phyloP scores from a whole-genome alignment of 208 protist genomes.

The Crithidia thermophila region DNA sequence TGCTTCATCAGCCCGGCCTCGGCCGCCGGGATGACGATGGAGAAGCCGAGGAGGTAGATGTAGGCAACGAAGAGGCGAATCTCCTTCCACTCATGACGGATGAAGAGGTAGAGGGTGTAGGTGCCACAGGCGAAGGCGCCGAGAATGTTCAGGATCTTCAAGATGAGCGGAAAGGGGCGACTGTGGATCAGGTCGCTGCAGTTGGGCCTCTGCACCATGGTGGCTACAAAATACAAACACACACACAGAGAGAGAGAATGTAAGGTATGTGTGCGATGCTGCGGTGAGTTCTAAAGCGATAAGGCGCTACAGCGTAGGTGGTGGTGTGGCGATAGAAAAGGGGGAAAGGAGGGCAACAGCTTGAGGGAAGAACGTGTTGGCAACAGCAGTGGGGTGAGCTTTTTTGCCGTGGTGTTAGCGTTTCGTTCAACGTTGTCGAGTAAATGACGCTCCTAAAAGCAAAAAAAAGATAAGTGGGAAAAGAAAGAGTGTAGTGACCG shows the following conservation, averaged over 20 bases:
- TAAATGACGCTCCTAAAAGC: too few species aligned
- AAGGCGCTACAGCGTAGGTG: too few species aligned
- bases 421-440: too few species aligned
- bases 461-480: too few species aligned
- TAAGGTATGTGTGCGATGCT: too few species aligned
- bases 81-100: slow-evolving; percentile 21
- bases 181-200: slow-evolving; percentile 29
- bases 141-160: slow-evolving; percentile 49
- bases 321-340: too few species aligned
- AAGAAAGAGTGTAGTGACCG: too few species aligned
- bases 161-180: slow-evolving; percentile 36
- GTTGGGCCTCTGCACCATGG: slow-evolving; percentile 21
- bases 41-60: slow-evolving; percentile 56
- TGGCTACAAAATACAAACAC: not conserved
- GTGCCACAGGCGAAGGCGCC: slow-evolving; percentile 59
- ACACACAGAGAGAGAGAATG: not conserved
- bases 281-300: too few species aligned
- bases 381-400: too few species aligned
- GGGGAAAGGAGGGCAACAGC: too few species aligned
- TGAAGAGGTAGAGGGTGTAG: slow-evolving; percentile 60
- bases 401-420: too few species aligned
- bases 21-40: slow-evolving; percentile 58
- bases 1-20: slow-evolving; percentile 63
- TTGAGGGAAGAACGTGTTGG: too few species aligned
- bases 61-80: slow-evolving; percentile 45